phyloP scores from a whole-genome alignment of 495 filamentous ascomycete genomes.

The Podospora conica region DNA sequence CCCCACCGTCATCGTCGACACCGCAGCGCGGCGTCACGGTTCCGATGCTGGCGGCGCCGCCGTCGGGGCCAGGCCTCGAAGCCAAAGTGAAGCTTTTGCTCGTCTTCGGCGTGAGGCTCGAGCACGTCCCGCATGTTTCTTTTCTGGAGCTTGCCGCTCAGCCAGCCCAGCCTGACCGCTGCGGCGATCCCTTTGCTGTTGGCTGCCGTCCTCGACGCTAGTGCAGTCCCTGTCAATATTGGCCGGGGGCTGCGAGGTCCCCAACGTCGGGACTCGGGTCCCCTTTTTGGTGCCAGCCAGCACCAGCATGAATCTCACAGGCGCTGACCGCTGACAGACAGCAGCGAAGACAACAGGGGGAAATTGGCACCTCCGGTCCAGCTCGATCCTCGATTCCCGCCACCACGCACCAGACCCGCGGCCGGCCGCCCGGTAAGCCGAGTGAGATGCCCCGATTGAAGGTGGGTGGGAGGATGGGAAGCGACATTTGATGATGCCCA shows the following conservation, averaged over 20 bases:
- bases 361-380: neutral
- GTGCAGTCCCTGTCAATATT: neutral
- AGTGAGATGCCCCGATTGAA: too few relatives aligned
- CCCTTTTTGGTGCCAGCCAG: too few relatives aligned
- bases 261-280: neutral
- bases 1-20: neutral
- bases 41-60: neutral
- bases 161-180: neutral
- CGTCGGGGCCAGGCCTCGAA: neutral
- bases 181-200: neutral
- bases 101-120: neutral
- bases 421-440: neutral
- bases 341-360: neutral
- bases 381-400: neutral
- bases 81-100: neutral
- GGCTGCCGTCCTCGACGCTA: neutral
- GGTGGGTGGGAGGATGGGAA: too few relatives aligned
- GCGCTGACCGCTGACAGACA: neutral
- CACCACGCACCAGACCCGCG: neutral
- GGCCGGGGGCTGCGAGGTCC: neutral
- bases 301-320: neutral
- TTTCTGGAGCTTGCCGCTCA: neutral
- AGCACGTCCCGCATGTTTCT: neutral
- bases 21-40: neutral
- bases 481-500: too few relatives aligned